Percentiles rank a stretch among this genome's conserved stretches.
These are phyloP conservation scores for Eucalyptus cladocalyx DNA, from an alignment of 345 rosid species.

Conservation along the genomic window DNA sequence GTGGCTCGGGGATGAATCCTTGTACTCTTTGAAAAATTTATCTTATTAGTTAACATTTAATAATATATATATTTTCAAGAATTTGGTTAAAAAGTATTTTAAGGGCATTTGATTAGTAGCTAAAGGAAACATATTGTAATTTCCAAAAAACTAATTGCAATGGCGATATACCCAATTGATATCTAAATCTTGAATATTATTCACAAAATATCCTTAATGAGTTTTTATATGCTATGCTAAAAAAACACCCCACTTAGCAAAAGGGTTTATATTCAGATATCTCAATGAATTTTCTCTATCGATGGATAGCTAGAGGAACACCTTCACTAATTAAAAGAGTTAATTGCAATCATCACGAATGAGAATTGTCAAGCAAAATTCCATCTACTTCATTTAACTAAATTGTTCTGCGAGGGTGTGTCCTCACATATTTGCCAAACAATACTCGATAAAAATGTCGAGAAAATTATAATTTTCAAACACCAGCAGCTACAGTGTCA, in stretches of 20 bases:
- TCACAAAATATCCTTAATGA: background rate
- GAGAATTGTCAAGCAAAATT: background rate
- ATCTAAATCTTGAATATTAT: background rate
- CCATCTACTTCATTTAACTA: background rate
- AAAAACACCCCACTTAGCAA: background rate
- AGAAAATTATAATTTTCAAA: background rate
- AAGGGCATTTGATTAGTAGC: too few relatives aligned
- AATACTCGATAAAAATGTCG: too few relatives aligned
- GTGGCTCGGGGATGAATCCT: background rate
- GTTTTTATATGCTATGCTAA: background rate
- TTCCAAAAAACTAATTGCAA: background rate
- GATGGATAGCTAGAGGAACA: background rate
- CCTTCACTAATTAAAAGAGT: background rate
- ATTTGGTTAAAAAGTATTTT: too few relatives aligned
- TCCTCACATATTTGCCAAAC: background rate
- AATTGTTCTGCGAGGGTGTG: fast-evolving
- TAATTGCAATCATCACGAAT: background rate
- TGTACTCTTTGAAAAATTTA: background rate
- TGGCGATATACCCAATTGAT: background rate
- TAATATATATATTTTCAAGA: too few relatives aligned
- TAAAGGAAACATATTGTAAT: too few relatives aligned
- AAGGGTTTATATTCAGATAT: background rate
- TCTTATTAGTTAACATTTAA: background rate
- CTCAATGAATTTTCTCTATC: background rate
- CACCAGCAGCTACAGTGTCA: background rate